These are phyloP conservation scores for Clitoria ternatea DNA, from an alignment of 306 rosid genomes.

Conservation along the genomic window DNA sequence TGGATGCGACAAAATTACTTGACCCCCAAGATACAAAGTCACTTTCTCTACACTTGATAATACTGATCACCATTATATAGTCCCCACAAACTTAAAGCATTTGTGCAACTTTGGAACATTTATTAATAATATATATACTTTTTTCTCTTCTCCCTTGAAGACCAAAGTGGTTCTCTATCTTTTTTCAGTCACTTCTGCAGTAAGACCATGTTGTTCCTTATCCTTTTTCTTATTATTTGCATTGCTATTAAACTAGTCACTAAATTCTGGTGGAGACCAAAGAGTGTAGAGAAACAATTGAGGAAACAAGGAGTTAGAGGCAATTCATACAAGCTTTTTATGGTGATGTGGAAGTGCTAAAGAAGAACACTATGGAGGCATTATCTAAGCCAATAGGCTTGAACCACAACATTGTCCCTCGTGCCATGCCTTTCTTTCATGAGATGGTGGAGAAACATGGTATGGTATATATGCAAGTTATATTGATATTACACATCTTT, in stretches of 20 bases:
- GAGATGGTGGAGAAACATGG: constrained; percentile 32
- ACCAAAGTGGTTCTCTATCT: too few relatives aligned
- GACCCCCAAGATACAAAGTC: not conserved
- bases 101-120: too few relatives aligned
- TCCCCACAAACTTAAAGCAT: not conserved
- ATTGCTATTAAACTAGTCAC: constrained; percentile 3
- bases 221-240: not conserved
- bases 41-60: not conserved
- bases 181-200: not conserved
- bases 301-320: constrained; percentile 42
- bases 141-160: not conserved
- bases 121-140: too few relatives aligned
- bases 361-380: constrained; percentile 15
- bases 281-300: constrained; percentile 18
- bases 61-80: not conserved
- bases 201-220: constrained; percentile 3
- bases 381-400: constrained; percentile 28
- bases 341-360: constrained; percentile 35
- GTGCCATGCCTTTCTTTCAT: constrained; percentile 36
- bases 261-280: constrained; percentile 41
- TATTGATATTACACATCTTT: not conserved
- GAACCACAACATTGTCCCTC: constrained; percentile 27
- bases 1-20: not conserved
- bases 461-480: not conserved
- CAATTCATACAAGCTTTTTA: constrained; percentile 31